Conservation (phyloP, 805 yeast species). For the Kodamaea hsintzibuensis region DNA sequence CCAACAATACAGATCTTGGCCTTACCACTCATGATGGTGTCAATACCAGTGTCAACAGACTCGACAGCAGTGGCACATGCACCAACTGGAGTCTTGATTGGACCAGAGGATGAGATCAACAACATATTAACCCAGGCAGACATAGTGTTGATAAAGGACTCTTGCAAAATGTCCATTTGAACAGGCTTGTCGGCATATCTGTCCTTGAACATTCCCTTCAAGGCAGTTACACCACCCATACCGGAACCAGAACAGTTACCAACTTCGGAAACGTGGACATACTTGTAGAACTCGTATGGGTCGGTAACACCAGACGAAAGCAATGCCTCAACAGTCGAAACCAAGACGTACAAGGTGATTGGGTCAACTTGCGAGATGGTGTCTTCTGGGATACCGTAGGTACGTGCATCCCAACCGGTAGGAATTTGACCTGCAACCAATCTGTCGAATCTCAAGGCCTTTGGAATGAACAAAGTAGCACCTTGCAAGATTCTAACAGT, state of each 20-base stretch:
- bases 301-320: conserved; percentile 94
- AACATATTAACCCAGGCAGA: conserved; percentile 99
- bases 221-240: conserved; percentile 98
- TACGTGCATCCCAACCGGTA: conserved; percentile 95
- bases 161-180: conserved; percentile 96
- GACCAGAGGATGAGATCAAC: conserved; percentile 95
- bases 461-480: conserved; percentile 87
- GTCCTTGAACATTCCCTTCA: conserved; percentile 97
- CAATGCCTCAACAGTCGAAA: conserved; percentile 93
- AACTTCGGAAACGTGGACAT: conserved; percentile 96
- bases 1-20: conserved; percentile 97
- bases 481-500: conserved; percentile 91
- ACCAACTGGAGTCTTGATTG: conserved; percentile 98
- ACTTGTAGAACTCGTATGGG: conserved; percentile 97
- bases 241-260: conserved; percentile 99
- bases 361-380: conserved; percentile 94
- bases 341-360: conserved; percentile 87
- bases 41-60: conserved; percentile 94
- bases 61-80: conserved; percentile 99
- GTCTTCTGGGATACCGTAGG: conserved; percentile 94
- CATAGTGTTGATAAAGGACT: conserved; percentile 98
- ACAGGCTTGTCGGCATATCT: conserved; percentile 91
- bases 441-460: conserved; percentile 75
- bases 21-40: conserved; percentile 88
- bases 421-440: conserved; percentile 93